These are phyloP conservation scores for Lentinula edodes DNA, from an alignment of 768 basidiomycete species.

Conservation along the genomic window DNA sequence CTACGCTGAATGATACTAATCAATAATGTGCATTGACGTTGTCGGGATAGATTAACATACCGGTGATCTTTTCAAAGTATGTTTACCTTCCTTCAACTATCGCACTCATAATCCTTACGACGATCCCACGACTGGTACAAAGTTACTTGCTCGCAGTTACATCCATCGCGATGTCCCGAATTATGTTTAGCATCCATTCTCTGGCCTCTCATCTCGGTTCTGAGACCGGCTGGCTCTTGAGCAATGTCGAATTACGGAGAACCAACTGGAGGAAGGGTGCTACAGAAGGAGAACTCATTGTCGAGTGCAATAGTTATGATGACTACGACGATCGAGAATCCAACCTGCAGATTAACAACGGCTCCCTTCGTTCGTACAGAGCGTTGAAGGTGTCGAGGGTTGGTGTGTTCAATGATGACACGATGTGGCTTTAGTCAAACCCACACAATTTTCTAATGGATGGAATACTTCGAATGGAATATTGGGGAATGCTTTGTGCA, in stretches of 20 bases:
- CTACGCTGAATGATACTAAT: not conserved
- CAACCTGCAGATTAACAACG: not conserved
- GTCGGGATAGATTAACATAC: constrained; percentile 26
- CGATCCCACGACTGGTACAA: not conserved
- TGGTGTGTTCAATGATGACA: constrained; percentile 1
- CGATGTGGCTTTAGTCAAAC: not conserved
- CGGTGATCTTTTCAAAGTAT: constrained; percentile 31
- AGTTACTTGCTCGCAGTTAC: constrained; percentile 18
- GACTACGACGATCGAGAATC: constrained; percentile 2
- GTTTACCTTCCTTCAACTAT: not conserved
- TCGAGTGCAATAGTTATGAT: constrained; percentile 18
- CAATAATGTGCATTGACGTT: not conserved
- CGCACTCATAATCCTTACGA: not conserved
- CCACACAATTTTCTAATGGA: no score
- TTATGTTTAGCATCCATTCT: constrained; percentile 36
- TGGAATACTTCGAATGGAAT: no score
- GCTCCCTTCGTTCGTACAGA: not conserved
- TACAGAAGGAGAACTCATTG: constrained; percentile 31
- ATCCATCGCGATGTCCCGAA: constrained; percentile 28
- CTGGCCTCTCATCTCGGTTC: constrained; percentile 35
- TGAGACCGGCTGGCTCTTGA: constrained; percentile 38
- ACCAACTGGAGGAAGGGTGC: constrained; percentile 31
- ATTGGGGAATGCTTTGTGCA: no score
- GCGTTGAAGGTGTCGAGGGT: constrained; percentile 1
- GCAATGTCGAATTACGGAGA: constrained; percentile 38